A percentile compares a stretch with the other conserved stretches of the same genome.
Evolutionary conservation across 257 asterid species (phyloP).

Genomic region (Nicotiana sylvestris): DNA sequence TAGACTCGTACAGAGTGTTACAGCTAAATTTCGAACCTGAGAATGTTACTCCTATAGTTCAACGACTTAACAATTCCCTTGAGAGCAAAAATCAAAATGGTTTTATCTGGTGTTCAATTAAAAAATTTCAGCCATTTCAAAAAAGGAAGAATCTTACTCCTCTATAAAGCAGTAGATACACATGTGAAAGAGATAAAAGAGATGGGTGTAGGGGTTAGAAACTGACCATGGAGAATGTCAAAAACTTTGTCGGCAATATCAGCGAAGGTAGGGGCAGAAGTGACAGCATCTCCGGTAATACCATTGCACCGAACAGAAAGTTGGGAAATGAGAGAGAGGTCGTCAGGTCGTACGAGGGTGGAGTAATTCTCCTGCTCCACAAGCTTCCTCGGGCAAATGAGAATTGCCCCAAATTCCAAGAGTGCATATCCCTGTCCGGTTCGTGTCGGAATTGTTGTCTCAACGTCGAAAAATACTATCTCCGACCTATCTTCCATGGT

Average conservation of each 20-base stretch:
- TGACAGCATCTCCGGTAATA: conserved; percentile 59
- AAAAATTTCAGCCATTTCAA: not conserved
- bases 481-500: conserved; percentile 52
- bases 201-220: too few species aligned
- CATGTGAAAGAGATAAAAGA: too few species aligned
- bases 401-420: conserved; percentile 84
- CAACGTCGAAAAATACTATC: conserved; percentile 90
- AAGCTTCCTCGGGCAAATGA: conserved; percentile 87
- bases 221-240: conserved; percentile 65
- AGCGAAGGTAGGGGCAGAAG: conserved; percentile 69
- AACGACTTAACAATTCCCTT: not conserved
- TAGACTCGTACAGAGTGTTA: too few species aligned
- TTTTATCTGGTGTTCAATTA: not conserved
- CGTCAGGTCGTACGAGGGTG: conserved; percentile 66
- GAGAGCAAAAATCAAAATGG: not conserved
- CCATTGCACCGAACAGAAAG: conserved; percentile 91
- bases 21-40: not conserved
- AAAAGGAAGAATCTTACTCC: not conserved
- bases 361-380: conserved; percentile 76
- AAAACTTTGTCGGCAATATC: conserved; percentile 71
- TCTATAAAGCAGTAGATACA: not conserved
- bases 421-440: conserved; percentile 65
- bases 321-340: conserved; percentile 56
- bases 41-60: not conserved
- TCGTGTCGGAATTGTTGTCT: conserved; percentile 81